Evolutionary conservation across 2,329 filamentous ascomycete genomes (phyloP), one percentile per base, ranked within the genome.

Genomic region (Cryphonectria naterciae): DNA sequence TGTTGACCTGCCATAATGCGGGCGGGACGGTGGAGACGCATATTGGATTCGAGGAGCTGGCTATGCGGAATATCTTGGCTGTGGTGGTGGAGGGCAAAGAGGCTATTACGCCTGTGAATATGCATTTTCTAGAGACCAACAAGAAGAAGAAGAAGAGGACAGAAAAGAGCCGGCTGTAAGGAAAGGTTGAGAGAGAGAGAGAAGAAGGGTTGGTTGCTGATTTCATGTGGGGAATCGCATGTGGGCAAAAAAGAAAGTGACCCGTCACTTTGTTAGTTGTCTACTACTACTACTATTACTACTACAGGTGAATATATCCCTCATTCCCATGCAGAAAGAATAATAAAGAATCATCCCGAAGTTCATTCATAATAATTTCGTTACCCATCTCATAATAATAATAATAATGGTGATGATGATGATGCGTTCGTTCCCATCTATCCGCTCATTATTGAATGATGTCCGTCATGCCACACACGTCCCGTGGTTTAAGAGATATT

Each of bases 1-100:
- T 90, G 80, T 77, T 92, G 68, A 88, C 90, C n/a, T 88, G 88
- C 67, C 91, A 92, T 77, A 91, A 91, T 74, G 90, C 89, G 1
- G 90, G 90, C 0, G 89, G 89, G 4, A 91, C 89, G 49, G 83
- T 91, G 19, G 89, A 91, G 77, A 90, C 89, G 72, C 88, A 90
- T 75, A 77, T 86, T n/a, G 89, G 87, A 4, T 91, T 92, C 74
- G 90, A 92, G 81, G 85, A 87, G 78, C 76, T 92, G 77, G 87
- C 87, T 46, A 91, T 93, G 85, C 82, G 88, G 75, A 93, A 92
- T 77, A 84, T 92, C 65, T 81, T 91, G 79, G 85, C 86, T 0
- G 89, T 90, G 69, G 76, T 91, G 68, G 76, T 91, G 68, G 78
- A 79, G 2, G 86, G 85, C 0, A 80, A 81, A 2, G 80, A 85